A percentile compares a stretch with the other conserved stretches of the same genome.
These are phyloP conservation scores for Cordyceps cicadae DNA, from an alignment of 2,329 filamentous ascomycete species.

Conservation along the genomic window DNA sequence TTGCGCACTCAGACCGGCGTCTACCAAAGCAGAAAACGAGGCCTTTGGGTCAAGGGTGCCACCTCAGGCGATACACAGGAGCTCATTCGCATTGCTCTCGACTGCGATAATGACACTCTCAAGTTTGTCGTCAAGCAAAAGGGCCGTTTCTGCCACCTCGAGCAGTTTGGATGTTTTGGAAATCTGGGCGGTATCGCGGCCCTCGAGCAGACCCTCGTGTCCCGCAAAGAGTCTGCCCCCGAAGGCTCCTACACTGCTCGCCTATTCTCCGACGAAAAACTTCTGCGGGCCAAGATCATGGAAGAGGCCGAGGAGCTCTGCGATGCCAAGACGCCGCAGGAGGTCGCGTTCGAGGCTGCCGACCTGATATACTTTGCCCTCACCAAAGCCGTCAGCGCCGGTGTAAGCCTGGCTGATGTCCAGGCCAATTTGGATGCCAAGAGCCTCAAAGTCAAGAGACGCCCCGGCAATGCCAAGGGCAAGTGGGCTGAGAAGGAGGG, in stretches of 20 bases:
- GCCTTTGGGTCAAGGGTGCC: slow-evolving; percentile 93
- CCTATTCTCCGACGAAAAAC: slow-evolving; percentile 83
- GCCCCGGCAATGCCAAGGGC: slow-evolving; percentile 88
- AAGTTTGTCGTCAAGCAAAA: slow-evolving; percentile 85
- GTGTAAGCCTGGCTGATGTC: slow-evolving; percentile 79
- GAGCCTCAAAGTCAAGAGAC: slow-evolving; percentile 88
- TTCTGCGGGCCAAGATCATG: slow-evolving; percentile 93
- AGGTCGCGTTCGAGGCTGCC: slow-evolving; percentile 88
- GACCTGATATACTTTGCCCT: slow-evolving; percentile 95
- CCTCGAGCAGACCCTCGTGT: slow-evolving; percentile 78
- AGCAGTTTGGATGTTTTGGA: slow-evolving; percentile 88
- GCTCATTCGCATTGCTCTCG: slow-evolving; percentile 72
- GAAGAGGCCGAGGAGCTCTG: slow-evolving; percentile 96
- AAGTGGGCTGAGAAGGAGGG: slow-evolving; percentile 83
- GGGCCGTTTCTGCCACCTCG: slow-evolving; percentile 89
- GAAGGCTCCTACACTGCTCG: slow-evolving; percentile 88
- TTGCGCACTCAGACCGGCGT: slow-evolving; percentile 71
- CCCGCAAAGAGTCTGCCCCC: slow-evolving; percentile 74
- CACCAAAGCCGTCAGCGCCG: slow-evolving; percentile 77
- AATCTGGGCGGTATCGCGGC: slow-evolving; percentile 71
- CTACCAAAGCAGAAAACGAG: slow-evolving; percentile 92
- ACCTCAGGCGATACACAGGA: slow-evolving; percentile 92
- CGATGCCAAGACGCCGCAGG: slow-evolving; percentile 69
- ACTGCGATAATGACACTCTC: slow-evolving; percentile 90
- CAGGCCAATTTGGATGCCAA: slow-evolving; percentile 90